Base-by-base conservation (phyloP, 148 eudicot genomes). In the Nyssa sinensis region DNA sequence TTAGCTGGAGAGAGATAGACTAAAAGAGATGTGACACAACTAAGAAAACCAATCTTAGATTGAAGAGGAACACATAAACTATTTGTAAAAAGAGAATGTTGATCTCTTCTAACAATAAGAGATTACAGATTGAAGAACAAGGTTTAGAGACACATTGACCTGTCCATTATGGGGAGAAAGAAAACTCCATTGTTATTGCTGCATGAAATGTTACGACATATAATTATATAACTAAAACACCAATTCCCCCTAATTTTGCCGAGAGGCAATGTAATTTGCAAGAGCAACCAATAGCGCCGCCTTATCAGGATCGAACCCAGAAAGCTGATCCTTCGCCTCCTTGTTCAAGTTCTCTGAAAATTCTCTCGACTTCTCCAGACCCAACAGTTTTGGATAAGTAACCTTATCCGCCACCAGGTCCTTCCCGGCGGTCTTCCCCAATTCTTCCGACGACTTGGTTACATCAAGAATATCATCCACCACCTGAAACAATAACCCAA, bases 391-490 rank as follows among this genome's bases (percentile, higher is more conserved):
- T 19, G 84, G 86, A 39, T 80, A 80, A 0, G 86, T 83, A 3
- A 61, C 67, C 17, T 83, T 83, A 31, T 77, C 84, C 9, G 67
- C 55, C 58, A 28, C 77, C 84, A 83, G 57, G 60, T 83, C 86
- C 59, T 83, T 83, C n/a, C 81, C 84, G 0, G 86, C 86, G 0
- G 86, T 80, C 66, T 83, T 83, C 53, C 86, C 86, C 37, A 83
- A 64, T 27, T 83, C 86, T 25, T 70, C 24, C 1, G 83, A 83
- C n/a, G 86, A 77, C 21, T 80, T 83, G 1, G 86, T 80, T 3
- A 83, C 81, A 24, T 83, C 86, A 0, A 83, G 68, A 58, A 83
- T 80, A 47, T 83, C 86, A 51, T 83, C 86, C 51, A 83, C 86
- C 30, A 83, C 86, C 55, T 83, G 83, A 74, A 80, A 83, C 69